Percentiles rank a stretch among this genome's conserved stretches.
These are phyloP conservation scores for Hypomyces rosellus DNA, from an alignment of 2,329 filamentous ascomycete species.

Conservation along the genomic window DNA sequence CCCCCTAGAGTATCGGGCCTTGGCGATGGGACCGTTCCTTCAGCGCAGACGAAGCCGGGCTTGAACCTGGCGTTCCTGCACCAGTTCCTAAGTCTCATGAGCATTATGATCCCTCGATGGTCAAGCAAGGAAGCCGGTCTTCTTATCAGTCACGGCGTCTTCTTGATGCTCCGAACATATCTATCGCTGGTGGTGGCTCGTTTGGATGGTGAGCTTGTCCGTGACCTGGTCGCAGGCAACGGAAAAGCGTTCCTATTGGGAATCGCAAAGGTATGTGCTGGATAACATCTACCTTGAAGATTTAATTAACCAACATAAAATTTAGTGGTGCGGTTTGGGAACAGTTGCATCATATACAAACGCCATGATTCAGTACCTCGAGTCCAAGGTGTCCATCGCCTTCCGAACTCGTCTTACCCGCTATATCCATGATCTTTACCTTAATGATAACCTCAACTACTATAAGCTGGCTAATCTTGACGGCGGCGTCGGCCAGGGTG, in stretches of 20 bases:
- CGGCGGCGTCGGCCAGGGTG: constrained; percentile 83
- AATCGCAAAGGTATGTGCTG: constrained; percentile 61
- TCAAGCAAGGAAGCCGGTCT: constrained; percentile 92
- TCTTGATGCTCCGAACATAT: constrained; percentile 88
- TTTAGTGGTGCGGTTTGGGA: constrained; percentile 82
- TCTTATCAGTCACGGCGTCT: constrained; percentile 79
- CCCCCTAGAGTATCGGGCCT: constrained; percentile 78
- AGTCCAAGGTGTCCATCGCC: constrained; percentile 96
- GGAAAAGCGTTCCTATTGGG: constrained; percentile 84
- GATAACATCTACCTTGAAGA: neutral
- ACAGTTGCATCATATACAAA: constrained; percentile 95
- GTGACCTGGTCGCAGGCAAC: constrained; percentile 92
- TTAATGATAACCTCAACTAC: constrained; percentile 92
- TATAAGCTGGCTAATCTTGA: constrained; percentile 93
- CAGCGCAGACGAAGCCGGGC: constrained; percentile 85
- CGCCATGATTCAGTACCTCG: constrained; percentile 97
- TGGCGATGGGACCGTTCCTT: constrained; percentile 68
- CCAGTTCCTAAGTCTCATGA: constrained; percentile 91
- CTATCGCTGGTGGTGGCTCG: constrained; percentile 88
- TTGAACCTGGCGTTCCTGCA: constrained; percentile 94
- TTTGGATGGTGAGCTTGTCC: constrained; percentile 90
- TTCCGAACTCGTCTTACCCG: constrained; percentile 91
- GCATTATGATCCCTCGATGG: constrained; percentile 96
- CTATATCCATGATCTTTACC: constrained; percentile 95
- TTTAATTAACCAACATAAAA: neutral